Base-by-base conservation (phyloP, 108 stramenopile species). In the Skeletonema tropicum region DNA sequence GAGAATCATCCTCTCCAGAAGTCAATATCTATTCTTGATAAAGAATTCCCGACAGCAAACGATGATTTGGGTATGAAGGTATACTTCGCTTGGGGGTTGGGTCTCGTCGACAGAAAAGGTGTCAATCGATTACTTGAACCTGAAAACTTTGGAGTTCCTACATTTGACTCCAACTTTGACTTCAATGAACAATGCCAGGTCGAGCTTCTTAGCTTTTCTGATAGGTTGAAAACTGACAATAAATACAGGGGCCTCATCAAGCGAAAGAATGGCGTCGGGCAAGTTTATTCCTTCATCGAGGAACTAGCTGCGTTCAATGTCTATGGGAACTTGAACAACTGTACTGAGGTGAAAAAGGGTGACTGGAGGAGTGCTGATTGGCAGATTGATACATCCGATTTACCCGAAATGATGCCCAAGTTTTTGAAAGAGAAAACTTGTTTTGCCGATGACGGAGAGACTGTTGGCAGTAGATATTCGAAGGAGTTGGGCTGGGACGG, bases 1-100 rank as follows among this genome's bases (percentile, higher is more conserved):
- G 76, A 83, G 46, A 59, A 87, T 33, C 83, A 87, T 60, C 86
- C 86, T 14, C 71, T 87, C 2, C 86, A 87, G 58, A 85, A 77
- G 60, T 69, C 76, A 13, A 48, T 82, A 17, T 79, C 80, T 12
- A 87, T 87, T 68, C 63, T 85, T 15, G 70, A 69, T 38, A 61
- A 75, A 45, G 58, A 75, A 52, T 87, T 82, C 33, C 75, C 81
- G 46, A 59, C 49, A 21, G 48, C 86, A 0, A 59, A 78, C 41
- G 75, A 85, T 32, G 86, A 87, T 71, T 21, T 67, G 25, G 79
- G 76, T 2, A 57, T 79, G 60, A 85, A 77, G 35, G 77, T 87
- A 2, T 84, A 74, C 69, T 87, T 71, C 57, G 76, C 76, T 14
- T 87, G 84, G 84, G 86, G 86, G 13, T 17, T 87, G 12, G 77